These are phyloP conservation scores for Aureobasidium sp. DNA, from an alignment of 2,329 filamentous ascomycete species.

Conservation along the genomic window DNA sequence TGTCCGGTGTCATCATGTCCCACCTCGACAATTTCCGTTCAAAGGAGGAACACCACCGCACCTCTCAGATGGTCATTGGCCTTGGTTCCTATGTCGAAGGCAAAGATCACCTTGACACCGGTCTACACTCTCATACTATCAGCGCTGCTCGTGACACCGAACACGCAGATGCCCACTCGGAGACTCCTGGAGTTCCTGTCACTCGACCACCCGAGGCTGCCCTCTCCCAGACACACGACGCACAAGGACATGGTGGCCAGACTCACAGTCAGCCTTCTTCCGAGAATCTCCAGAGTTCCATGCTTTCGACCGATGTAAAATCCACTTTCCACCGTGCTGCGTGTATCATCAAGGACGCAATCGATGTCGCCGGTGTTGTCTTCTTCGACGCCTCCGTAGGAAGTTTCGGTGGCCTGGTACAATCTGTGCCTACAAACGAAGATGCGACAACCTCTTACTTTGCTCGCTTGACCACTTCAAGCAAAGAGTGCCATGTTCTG, in stretches of 20 bases:
- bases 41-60: constrained; percentile 47
- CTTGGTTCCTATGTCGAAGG: constrained; percentile 41
- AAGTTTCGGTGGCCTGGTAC: constrained; percentile 24
- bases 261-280: too few species aligned
- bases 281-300: not conserved
- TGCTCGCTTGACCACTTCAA: not conserved
- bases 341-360: constrained; percentile 41
- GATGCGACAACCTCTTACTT: constrained; percentile 2
- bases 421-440: not conserved
- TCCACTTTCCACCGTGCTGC: constrained; percentile 43
- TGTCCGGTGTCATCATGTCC: constrained; percentile 53
- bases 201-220: not conserved
- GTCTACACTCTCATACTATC: not conserved
- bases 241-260: not conserved
- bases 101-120: constrained; percentile 6
- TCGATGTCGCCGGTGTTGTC: constrained; percentile 43
- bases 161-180: not conserved
- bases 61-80: constrained; percentile 49
- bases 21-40: constrained; percentile 53
- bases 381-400: constrained; percentile 34
- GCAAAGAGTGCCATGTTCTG: not conserved
- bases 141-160: not conserved
- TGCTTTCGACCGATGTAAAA: constrained; percentile 21
- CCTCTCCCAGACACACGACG: not conserved
- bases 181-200: not conserved